Conservation (phyloP, 352 stramenopile species). For the Phytopythium kandeliae region DNA sequence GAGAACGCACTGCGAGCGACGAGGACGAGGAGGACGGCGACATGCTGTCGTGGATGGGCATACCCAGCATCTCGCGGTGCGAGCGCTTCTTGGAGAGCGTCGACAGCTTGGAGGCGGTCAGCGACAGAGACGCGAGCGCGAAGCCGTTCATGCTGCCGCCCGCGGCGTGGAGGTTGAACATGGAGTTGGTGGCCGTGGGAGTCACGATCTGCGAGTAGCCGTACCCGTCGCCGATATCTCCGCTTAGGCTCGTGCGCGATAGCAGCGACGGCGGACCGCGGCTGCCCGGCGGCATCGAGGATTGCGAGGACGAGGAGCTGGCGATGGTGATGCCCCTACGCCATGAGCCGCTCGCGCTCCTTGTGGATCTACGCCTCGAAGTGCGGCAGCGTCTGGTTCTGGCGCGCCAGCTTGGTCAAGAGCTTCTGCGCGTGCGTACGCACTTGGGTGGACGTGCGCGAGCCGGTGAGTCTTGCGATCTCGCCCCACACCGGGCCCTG, state of each 20-base stretch:
- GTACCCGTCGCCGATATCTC: background rate
- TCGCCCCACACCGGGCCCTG: conserved; percentile 75
- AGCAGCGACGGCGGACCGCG: conserved; percentile 35
- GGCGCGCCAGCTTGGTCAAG: conserved; percentile 80
- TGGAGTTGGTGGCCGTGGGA: conserved; percentile 1
- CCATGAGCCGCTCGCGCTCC: conserved; percentile 49
- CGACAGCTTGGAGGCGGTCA: conserved; percentile 5
- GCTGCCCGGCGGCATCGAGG: conserved; percentile 12
- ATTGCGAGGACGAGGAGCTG: conserved; percentile 20
- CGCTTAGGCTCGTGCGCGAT: conserved; percentile 25
- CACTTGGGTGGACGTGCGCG: conserved; percentile 79
- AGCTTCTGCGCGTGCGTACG: conserved; percentile 87
- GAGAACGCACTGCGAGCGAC: background rate
- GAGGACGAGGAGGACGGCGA: background rate
- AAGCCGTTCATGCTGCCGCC: background rate
- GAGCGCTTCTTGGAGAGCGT: conserved; percentile 6
- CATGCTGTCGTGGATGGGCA: background rate
- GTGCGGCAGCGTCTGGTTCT: conserved; percentile 66
- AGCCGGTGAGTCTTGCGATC: conserved; percentile 79
- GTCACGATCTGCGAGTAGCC: conserved; percentile 2
- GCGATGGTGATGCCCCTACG: conserved; percentile 47
- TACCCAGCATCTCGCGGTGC: conserved; percentile 3
- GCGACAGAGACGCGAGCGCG: background rate
- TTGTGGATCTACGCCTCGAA: conserved; percentile 75
- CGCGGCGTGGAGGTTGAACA: background rate